Base-by-base conservation (phyloP, 192 early-diverging fungal species). In the Neocallimastix lanati region DNA sequence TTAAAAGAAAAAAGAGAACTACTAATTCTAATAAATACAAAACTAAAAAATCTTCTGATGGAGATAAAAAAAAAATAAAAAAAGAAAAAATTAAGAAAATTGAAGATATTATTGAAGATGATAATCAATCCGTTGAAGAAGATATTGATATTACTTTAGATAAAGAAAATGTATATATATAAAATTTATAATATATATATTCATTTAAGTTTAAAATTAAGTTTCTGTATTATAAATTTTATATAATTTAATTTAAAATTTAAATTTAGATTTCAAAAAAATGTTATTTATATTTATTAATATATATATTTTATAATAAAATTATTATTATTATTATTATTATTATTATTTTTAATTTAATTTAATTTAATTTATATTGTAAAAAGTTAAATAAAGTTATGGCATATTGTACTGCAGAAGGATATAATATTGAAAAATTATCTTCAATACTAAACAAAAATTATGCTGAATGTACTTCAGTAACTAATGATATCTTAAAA, bases 401-500 rank as follows among this genome's bases (percentile, higher is more conserved):
- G 40, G 82, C 82, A 29, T 40, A 79, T 15, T 76, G 76, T 29
- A 89, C 87, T n/a, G 88, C 89, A 14, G 89, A 90, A 79, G 78
- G 79, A 13, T 90, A 88, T 82, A 80, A 90, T 77, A 86, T 87
- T 37, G 13, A 29, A 18, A 29, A n/a, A n/a, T 82, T 90, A 14
- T 80, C 85, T 6, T 82, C 86, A 38, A 77, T 85, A n/a, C 82
- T 91, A 11, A 84, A 87, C 76, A 37, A 82, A 12, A 35, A 78
- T 76, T 88, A 82, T 81, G 50, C 83, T 12, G 81, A 88, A 12
- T 83, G 86, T 27, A 87, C 88, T 5, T 85, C 80, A 81, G 85
- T 89, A 33, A 84, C 88, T 21, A 87, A 89, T 29, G 89, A 88
- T 67, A 88, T 88, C 18, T 88, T 84, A 80, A 86, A 90, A 76